A percentile compares a stretch with the other conserved stretches of the same genome.
Evolutionary conservation across 345 rosid genomes (phyloP).

Genomic region (Rhodamnia argentea): DNA sequence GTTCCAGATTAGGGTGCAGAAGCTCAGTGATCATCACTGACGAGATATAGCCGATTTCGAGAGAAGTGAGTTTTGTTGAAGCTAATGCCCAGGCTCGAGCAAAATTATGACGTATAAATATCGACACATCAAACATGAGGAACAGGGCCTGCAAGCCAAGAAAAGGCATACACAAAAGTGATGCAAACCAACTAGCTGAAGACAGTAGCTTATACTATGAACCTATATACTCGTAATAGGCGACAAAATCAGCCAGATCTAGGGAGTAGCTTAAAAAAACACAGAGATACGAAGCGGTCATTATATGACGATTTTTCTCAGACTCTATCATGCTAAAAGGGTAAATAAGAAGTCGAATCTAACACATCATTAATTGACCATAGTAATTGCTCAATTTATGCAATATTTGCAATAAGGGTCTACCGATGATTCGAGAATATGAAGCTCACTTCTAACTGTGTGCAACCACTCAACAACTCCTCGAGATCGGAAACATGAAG

Average conservation of each 20-base stretch:
- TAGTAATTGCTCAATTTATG: background rate
- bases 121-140: constrained; percentile 74
- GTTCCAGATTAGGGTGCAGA: constrained; percentile 34
- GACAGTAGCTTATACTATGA: background rate
- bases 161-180: no score
- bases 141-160: constrained; percentile 37
- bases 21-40: constrained; percentile 73
- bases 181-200: background rate
- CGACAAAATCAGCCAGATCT: background rate
- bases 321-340: background rate
- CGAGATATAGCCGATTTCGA: constrained; percentile 76
- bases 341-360: background rate
- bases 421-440: background rate
- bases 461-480: constrained; percentile 72
- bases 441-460: constrained; percentile 73
- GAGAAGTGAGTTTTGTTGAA: constrained; percentile 66
- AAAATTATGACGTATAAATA: constrained; percentile 54
- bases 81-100: constrained; percentile 60
- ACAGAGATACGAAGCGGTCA: background rate
- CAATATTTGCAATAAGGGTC: background rate
- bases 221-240: background rate
- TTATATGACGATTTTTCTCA: background rate
- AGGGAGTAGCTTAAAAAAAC: background rate
- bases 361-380: background rate
- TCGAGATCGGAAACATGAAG: constrained; percentile 62